Evolutionary conservation across 371 early-diverging fungal species (phyloP), one percentile per base, ranked within the genome.

Genomic region (Mortierella sp.): DNA sequence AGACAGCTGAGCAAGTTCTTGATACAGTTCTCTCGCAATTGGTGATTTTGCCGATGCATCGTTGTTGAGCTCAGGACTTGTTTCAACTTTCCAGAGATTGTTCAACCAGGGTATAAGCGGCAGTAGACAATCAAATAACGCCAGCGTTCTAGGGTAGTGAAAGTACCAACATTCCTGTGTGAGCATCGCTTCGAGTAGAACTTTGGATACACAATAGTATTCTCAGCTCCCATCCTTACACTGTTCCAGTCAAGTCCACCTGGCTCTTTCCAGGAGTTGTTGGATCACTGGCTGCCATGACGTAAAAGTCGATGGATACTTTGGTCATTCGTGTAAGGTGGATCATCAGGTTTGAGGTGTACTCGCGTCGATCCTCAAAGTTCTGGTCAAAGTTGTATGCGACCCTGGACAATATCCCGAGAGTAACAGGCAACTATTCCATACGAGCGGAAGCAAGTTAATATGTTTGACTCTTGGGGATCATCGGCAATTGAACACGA

Each of bases 131-230:
- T 59, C 28, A 29, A 74, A 68, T 51, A 74, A 64, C 64, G 69
- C 68, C 76, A 67, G 61, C 64, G 76, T 74, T 60, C 76, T 74
- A 63, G 19, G n/a, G n/a, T n/a, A n/a, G n/a, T n/a, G n/a, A n/a
- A n/a, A n/a, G n/a, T n/a, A n/a, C n/a, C n/a, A n/a, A n/a, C n/a
- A n/a, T n/a, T n/a, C n/a, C n/a, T n/a, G n/a, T n/a, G n/a, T n/a
- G n/a, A n/a, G n/a, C n/a, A n/a, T n/a, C n/a, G n/a, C n/a, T n/a
- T n/a, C n/a, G n/a, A n/a, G n/a, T n/a, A n/a, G n/a, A n/a, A 7
- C 5, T 17, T n/a, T 44, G n/a, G n/a, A 17, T 12, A 44, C 13
- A 44, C 7, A 45, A 19, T 45, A 19, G 19, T 7, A 45, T 45
- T 45, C n/a, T 17, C 10, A n/a, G 45, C 39, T 39, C 7, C 39